A percentile compares a stretch with the other conserved stretches of the same genome.
These are phyloP conservation scores for Calvatia gigantea DNA, from an alignment of 768 basidiomycete genomes.

Conservation along the genomic window DNA sequence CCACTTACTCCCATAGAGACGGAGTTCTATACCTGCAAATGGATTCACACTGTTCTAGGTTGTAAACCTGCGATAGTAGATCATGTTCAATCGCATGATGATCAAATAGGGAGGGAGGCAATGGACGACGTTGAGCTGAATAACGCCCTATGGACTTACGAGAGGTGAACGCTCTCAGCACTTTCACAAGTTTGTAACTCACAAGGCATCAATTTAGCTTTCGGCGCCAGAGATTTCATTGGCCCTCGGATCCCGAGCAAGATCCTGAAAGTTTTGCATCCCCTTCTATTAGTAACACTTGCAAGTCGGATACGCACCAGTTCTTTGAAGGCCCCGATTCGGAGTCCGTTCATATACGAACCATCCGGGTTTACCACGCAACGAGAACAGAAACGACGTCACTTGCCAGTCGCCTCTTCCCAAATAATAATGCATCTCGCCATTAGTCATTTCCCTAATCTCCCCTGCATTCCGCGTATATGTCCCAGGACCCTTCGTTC, in stretches of 20 bases:
- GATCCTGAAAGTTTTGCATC: constrained; percentile 15
- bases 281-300: constrained; percentile 1
- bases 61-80: constrained; percentile 56
- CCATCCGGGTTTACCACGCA: constrained; percentile 49
- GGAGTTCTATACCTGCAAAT: constrained; percentile 74
- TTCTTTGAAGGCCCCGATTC: constrained; percentile 22
- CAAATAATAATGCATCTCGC: background rate
- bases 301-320: background rate
- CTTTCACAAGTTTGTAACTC: background rate
- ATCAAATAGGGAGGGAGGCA: constrained; percentile 32
- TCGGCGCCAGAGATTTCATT: constrained; percentile 64
- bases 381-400: constrained; percentile 28
- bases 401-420: constrained; percentile 2
- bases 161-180: constrained; percentile 38
- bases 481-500: too few species aligned
- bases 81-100: constrained; percentile 36
- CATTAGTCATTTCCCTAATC: background rate
- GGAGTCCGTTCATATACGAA: constrained; percentile 49
- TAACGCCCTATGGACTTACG: constrained; percentile 52
- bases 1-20: constrained; percentile 55
- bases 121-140: constrained; percentile 34
- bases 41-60: constrained; percentile 60
- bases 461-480: too few species aligned
- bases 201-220: constrained; percentile 38
- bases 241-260: constrained; percentile 45